These are phyloP conservation scores for Cryptococcus depauperatus DNA, from an alignment of 1,284 basidiomycete genomes.

Conservation along the genomic window DNA sequence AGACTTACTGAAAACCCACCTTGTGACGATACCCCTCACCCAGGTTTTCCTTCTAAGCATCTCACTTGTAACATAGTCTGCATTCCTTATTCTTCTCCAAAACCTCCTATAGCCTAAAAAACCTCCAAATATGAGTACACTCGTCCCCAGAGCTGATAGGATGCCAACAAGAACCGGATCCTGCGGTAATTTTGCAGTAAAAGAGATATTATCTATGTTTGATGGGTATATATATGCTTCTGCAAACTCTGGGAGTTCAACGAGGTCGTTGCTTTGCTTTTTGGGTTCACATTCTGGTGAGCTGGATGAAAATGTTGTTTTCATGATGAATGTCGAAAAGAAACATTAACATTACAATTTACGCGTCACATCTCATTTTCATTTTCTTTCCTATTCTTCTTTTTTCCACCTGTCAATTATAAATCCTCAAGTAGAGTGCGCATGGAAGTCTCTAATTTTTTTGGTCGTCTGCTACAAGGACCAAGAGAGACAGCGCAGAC, in stretches of 20 bases:
- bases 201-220: too few relatives aligned
- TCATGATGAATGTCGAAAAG: background rate
- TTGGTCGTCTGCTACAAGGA: conserved; percentile 35
- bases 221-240: too few relatives aligned
- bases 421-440: background rate
- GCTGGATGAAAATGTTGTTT: too few relatives aligned
- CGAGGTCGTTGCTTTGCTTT: too few relatives aligned
- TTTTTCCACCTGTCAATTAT: background rate
- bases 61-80: conserved; percentile 58
- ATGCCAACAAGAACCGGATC: conserved; percentile 32
- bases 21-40: conserved; percentile 66
- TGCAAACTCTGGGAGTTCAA: too few relatives aligned
- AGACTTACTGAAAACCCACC: conserved; percentile 46
- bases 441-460: conserved; percentile 40
- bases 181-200: conserved; percentile 4
- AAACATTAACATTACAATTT: background rate
- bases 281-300: too few relatives aligned
- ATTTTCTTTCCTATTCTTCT: background rate
- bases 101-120: conserved; percentile 52
- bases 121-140: conserved; percentile 45
- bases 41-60: conserved; percentile 53
- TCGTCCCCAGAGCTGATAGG: conserved; percentile 31
- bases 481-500: conserved; percentile 18
- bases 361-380: background rate
- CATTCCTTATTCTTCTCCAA: conserved; percentile 54